Base-by-base conservation (phyloP, 2,329 filamentous ascomycete genomes). In the Microsporum audouinii region DNA sequence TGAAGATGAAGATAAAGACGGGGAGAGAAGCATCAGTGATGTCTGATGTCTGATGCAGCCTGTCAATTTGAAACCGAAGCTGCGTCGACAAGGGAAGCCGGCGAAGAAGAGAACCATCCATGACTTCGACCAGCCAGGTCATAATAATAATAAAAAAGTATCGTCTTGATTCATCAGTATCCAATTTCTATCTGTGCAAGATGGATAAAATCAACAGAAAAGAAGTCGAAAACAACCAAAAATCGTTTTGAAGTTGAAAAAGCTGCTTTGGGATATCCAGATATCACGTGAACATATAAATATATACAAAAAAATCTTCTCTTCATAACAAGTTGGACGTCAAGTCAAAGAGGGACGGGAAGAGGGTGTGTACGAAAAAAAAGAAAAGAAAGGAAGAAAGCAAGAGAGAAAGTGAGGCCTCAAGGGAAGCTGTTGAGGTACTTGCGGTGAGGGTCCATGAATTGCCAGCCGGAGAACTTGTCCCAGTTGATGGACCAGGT, bases 401-500 rank as follows among this genome's bases (percentile, higher is more conserved):
- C n/a, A 47, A 29, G 6, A 29, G 10, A 23, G 7, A 27, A 12
- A 2, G 7, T 12, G 27, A 33, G 3, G 2, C 3, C 49, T 33
- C 31, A 57, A 39, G 38, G 38, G 29, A 60, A 34, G 6, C 39
- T 39, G 45, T 60, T 34, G 36, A 60, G 45, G 58, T 51, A 60
- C 10, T 29, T 29, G 33, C 58, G 43, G 58, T 60, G 58, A n/a
- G 29, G 31, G 43, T 29, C 53, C 29, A 39, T 38, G 33, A 60
- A 60, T 14, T 53, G 43, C 58, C 58, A 60, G 27, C 36, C 36
- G 45, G 53, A 60, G 38, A 51, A 60, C 7, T 23, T 29, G 45
- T 60, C 58, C 58, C 58, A 60, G 58, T 60, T 60, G 38, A 60
- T 60, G 8, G 58, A 60, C 58, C 58, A 60, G 3, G 58, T 12